Base-by-base conservation (phyloP, 495 filamentous ascomycete species). In the Aspergillus steynii region DNA sequence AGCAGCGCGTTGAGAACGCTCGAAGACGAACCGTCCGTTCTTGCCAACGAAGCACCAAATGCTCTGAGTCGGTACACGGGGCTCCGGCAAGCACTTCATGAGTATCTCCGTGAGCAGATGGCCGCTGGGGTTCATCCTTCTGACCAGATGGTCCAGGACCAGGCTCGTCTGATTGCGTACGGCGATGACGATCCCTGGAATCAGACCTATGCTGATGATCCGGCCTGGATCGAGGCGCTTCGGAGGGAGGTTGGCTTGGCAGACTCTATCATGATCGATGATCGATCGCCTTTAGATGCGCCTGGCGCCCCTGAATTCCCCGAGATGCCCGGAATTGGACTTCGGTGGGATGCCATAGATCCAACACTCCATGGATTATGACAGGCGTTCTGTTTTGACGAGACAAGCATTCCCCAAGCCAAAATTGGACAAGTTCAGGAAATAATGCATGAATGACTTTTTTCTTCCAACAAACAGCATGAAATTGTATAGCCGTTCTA, bases 131-230 rank as follows among this genome's bases (percentile, higher is more conserved):
- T 37, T 29, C 42, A 37, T 37, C 55, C 55, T 5, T 51, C 65
- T 10, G 65, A 67, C 48, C n/a, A 59, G 56, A 59, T 53, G 61
- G 49, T 67, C 12, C 65, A 67, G 28, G 55, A 56, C 28, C 14
- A 83, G 55, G 84, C 82, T 4, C 80, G 86, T 29, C 65, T 83
- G 25, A 82, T 86, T 59, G 82, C 86, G 42, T 87, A 83, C 70
- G 82, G 82, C 20, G 76, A 71, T 52, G 79, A 85, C 55, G 86
- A 88, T 66, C 77, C 77, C 20, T 88, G 83, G 81, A 85, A 87
- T 58, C 84, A 86, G 64, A 88, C 85, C 0, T 80, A 79, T 7
- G 81, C 85, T 1, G 86, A 88, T 61, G 80, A 88, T 62, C 71
- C 71, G 2, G 67, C 66, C 20, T 85, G 83, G 80, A 68, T 88